Conservation (phyloP, 2,329 filamentous ascomycete species). For the Sodiomyces alkalinus region DNA sequence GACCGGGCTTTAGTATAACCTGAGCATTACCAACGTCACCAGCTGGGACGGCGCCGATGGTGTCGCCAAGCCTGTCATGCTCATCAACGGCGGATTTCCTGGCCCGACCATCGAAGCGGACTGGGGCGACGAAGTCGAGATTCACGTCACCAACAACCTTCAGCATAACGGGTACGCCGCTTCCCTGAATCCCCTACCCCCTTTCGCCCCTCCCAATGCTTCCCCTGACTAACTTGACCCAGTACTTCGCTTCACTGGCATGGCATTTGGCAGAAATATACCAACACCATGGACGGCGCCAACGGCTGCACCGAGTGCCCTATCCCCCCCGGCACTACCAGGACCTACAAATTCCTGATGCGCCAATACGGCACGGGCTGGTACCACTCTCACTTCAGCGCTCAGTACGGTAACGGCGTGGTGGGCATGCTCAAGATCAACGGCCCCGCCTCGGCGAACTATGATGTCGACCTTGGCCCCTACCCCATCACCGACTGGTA, state of each 20-base stretch:
- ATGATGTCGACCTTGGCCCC: constrained; percentile 46
- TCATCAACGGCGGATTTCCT: constrained; percentile 29
- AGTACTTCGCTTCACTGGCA: constrained; percentile 31
- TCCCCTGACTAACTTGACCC: constrained; percentile 21
- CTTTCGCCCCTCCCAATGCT: too few species aligned
- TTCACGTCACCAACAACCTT: constrained; percentile 47
- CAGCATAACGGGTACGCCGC: constrained; percentile 16
- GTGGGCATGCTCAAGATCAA: constrained; percentile 34
- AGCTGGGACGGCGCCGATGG: constrained; percentile 10
- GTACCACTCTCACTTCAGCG: constrained; percentile 36
- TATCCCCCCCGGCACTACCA: constrained; percentile 16
- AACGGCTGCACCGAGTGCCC: constrained; percentile 28
- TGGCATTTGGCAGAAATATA: constrained; percentile 27
- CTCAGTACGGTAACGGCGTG: constrained; percentile 36
- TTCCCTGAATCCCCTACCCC: too few species aligned
- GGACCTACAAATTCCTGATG: constrained; percentile 19
- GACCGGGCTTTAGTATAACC: constrained; percentile 10
- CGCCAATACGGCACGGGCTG: constrained; percentile 21
- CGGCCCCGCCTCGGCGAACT: constrained; percentile 26
- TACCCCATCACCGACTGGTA: constrained; percentile 40
- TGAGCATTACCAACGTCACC: constrained; percentile 13
- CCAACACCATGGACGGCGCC: constrained; percentile 27
- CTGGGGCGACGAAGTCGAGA: constrained; percentile 30
- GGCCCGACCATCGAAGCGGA: constrained; percentile 35
- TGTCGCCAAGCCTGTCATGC: constrained; percentile 18